phyloP scores from a whole-genome alignment of 2,329 filamentous ascomycete species.

The Neopestalotiopsis rosae region DNA sequence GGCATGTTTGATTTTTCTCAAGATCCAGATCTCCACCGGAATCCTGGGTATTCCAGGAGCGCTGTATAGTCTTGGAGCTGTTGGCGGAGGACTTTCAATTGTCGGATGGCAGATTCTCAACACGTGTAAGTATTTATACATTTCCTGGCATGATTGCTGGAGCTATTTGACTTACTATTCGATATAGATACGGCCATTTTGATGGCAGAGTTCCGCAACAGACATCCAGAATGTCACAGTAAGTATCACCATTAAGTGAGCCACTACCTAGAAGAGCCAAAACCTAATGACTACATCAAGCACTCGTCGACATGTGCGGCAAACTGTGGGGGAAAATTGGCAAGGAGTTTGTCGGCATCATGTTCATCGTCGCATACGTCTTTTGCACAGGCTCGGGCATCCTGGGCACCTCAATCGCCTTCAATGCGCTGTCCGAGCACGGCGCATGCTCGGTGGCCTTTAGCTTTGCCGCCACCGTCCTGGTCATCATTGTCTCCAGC shows the following conservation, averaged over 20 bases:
- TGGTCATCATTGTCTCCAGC: constrained; percentile 51
- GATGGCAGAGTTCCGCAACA: constrained; percentile 42
- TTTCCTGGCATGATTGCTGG: too few species aligned
- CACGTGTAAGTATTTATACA: constrained; percentile 24
- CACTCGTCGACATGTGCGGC: constrained; percentile 60
- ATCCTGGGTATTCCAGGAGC: constrained; percentile 31
- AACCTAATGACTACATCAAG: neutral
- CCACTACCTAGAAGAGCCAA: neutral
- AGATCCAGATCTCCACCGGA: constrained; percentile 39
- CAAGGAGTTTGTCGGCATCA: constrained; percentile 56
- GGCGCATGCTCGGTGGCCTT: constrained; percentile 64
- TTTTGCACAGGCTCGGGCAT: constrained; percentile 63
- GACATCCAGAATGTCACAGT: constrained; percentile 43
- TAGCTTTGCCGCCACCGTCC: constrained; percentile 55
- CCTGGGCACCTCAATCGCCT: constrained; percentile 60
- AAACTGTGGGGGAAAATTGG: constrained; percentile 57
- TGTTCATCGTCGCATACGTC: constrained; percentile 65
- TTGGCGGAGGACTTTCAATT: constrained; percentile 29
- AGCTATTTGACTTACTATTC: constrained; percentile 26
- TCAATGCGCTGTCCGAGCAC: constrained; percentile 65
- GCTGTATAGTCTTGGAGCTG: constrained; percentile 30
- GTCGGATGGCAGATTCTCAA: constrained; percentile 31
- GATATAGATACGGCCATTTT: constrained; percentile 40
- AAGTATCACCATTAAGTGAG: neutral
- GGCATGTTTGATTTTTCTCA: constrained; percentile 57